Conservation (phyloP, 164 flowering plant species). For the Piper betle region DNA sequence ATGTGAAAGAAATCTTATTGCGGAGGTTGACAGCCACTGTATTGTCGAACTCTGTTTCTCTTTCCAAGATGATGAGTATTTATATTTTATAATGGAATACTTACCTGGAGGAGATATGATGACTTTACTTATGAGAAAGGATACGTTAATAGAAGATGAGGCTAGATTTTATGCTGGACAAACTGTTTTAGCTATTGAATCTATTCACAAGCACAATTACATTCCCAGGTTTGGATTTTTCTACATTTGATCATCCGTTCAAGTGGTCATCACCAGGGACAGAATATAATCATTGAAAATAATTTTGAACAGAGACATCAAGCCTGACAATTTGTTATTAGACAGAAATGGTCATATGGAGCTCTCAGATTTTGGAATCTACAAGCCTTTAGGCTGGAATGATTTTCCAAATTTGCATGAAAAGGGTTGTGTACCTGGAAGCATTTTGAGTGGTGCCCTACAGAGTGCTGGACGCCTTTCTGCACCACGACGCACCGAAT, state of each 20-base stretch:
- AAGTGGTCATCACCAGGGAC: background rate
- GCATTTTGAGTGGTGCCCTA: conserved; percentile 39
- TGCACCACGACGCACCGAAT: conserved; percentile 71
- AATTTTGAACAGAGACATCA: conserved; percentile 64
- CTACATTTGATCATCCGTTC: background rate
- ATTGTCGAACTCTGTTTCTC: conserved; percentile 96
- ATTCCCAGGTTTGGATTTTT: conserved; percentile 59
- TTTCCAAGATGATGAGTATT: conserved; percentile 89
- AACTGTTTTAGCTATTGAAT: conserved; percentile 87
- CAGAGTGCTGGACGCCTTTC: conserved; percentile 55
- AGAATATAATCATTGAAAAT: background rate
- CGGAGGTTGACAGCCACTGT: conserved; percentile 93
- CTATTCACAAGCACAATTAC: conserved; percentile 91
- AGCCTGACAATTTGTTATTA: conserved; percentile 88
- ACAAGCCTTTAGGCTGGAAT: conserved; percentile 87
- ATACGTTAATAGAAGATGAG: conserved; percentile 83
- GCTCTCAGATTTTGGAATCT: conserved; percentile 92
- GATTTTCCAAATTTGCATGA: conserved; percentile 44
- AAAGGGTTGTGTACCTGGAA: conserved; percentile 49
- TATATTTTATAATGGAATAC: conserved; percentile 95
- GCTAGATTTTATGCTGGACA: conserved; percentile 91
- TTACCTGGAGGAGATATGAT: conserved; percentile 99
- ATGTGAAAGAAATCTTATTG: conserved; percentile 91
- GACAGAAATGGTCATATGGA: conserved; percentile 91
- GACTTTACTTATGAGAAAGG: conserved; percentile 96